These are phyloP conservation scores for Gossypium arboreum DNA, from an alignment of 345 rosid genomes.

Conservation along the genomic window DNA sequence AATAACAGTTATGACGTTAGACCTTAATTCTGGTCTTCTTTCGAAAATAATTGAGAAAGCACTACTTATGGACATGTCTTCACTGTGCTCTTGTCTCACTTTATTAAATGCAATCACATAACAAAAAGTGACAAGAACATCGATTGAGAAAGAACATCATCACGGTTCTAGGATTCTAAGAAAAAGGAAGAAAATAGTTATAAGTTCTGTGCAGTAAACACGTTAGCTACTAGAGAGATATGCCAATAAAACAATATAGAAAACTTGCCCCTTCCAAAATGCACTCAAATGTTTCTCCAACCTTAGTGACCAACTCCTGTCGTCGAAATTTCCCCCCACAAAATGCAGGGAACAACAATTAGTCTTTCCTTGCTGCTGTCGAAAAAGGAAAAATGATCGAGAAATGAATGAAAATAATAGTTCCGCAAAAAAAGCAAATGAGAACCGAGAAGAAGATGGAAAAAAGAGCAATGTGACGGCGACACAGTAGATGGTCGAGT, in stretches of 20 bases:
- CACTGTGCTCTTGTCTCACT: conserved; percentile 56
- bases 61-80: conserved; percentile 66
- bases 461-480: too few species aligned
- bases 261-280: conserved; percentile 69
- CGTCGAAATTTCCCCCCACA: too few species aligned
- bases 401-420: too few species aligned
- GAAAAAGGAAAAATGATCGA: too few species aligned
- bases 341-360: too few species aligned
- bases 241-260: not conserved
- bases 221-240: not conserved
- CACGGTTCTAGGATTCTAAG: not conserved
- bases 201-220: not conserved
- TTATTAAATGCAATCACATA: conserved; percentile 49
- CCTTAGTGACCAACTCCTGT: conserved; percentile 60
- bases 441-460: too few species aligned
- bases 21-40: conserved; percentile 88
- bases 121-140: conserved; percentile 9
- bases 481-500: too few species aligned
- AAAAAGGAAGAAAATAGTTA: not conserved
- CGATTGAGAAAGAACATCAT: conserved; percentile 8
- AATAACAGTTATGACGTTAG: not conserved
- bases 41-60: conserved; percentile 71
- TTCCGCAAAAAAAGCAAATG: too few species aligned
- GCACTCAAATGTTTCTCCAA: conserved; percentile 70
- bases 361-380: too few species aligned